Evolutionary conservation across 2,329 filamentous ascomycete genomes (phyloP), one percentile per base, ranked within the genome.

Genomic region (Falciphora oryzae): DNA sequence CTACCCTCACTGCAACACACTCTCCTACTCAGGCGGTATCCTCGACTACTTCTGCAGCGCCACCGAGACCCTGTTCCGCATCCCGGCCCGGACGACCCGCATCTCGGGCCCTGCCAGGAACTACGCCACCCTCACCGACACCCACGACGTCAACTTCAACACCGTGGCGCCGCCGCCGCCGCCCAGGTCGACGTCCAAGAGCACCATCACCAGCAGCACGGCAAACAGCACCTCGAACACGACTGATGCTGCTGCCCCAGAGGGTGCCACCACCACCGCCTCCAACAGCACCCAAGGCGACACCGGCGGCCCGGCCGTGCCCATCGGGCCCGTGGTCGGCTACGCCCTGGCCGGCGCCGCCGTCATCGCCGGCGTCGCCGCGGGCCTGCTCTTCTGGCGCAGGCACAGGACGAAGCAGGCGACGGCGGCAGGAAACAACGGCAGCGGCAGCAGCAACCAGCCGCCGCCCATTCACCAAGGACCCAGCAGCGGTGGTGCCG

Each of bases 11-110:
- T 83, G 81, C 72, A 79, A 79, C 65, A 83, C 80, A 3, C 72
- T 80, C 32, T 75, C 74, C 1, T 81, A 81, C 68, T 70, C 73
- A 3, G 73, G 72, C 25, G 74, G 75, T 22, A 73, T 82, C 61
- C 71, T 71, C 29, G 81, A 82, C 68, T 83, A 76, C 67, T 81
- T 75, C 70, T 83, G 81, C 70, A 74, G 74, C 65, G 70, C 71
- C 13, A 53, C 22, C 18, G 8, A 53, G 44, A 4, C 2, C 44
- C 22, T 22, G 18, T 10, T 25, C 18, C 44, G 22, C 44, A 53
- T 53, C 22, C 44, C 44, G 44, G n/a, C n/a, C 44, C 44, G 44
- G 22, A 53, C 44, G 22, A 53, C 18, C 7, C 44, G 18, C 18
- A n/a, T 53, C 6, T 53, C 44, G 8, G 44, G 44, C 22, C n/a